phyloP scores from a whole-genome alignment of 768 basidiomycete species.

The Boletus subparvulus region DNA sequence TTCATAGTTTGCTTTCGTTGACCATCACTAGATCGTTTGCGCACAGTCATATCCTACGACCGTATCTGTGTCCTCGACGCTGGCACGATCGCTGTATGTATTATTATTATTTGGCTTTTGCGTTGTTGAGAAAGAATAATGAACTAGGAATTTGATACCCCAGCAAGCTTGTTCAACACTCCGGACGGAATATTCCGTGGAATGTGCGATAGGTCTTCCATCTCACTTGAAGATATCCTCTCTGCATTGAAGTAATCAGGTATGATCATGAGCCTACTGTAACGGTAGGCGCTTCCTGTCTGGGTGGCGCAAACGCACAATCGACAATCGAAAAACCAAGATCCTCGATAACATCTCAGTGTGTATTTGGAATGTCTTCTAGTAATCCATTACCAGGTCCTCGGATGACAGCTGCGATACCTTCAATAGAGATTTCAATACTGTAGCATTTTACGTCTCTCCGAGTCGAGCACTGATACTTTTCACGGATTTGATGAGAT shows the following conservation, averaged over 20 bases:
- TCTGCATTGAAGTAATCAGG: conserved; percentile 27
- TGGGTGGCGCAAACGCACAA: neutral
- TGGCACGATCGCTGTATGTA: conserved; percentile 65
- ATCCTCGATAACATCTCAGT: neutral
- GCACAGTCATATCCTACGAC: conserved; percentile 87
- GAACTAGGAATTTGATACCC: conserved; percentile 76
- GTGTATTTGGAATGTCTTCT: no score
- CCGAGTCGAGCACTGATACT: no score
- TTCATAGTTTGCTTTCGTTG: neutral
- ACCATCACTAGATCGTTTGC: conserved; percentile 61
- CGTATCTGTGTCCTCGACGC: conserved; percentile 85
- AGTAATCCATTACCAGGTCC: no score
- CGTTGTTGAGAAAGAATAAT: neutral
- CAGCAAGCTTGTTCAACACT: conserved; percentile 57
- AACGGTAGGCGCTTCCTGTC: neutral
- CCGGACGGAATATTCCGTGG: conserved; percentile 71
- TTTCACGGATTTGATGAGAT: no score
- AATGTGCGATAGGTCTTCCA: conserved; percentile 85
- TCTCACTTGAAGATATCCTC: conserved; percentile 68
- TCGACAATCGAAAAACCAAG: no score
- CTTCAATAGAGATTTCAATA: neutral
- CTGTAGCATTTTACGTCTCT: no score
- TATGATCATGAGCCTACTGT: neutral
- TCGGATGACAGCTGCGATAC: no score
- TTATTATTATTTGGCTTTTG: conserved; percentile 8